These are phyloP conservation scores for Megacollybia platyphylla DNA, from an alignment of 1,284 basidiomycete species.

Conservation along the genomic window DNA sequence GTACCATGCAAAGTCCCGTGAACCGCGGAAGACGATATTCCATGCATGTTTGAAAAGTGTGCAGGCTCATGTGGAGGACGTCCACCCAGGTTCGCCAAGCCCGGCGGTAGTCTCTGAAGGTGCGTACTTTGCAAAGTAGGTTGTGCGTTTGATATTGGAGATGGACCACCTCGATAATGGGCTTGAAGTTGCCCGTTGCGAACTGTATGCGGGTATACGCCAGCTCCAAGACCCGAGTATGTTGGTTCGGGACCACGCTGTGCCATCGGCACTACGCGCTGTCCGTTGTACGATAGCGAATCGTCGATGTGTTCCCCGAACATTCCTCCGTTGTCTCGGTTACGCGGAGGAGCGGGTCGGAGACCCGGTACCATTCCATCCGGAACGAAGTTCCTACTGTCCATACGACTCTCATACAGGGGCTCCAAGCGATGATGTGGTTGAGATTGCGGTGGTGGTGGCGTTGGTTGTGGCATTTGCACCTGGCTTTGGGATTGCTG, in stretches of 20 bases:
- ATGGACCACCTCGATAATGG: constrained; percentile 56
- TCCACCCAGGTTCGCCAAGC: constrained; percentile 69
- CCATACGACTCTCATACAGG: constrained; percentile 56
- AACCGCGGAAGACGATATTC: constrained; percentile 29
- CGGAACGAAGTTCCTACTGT: constrained; percentile 67
- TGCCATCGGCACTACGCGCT: constrained; percentile 39
- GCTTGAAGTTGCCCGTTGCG: constrained; percentile 30
- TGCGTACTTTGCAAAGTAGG: constrained; percentile 29
- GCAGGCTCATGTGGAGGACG: constrained; percentile 67
- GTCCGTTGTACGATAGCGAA: constrained; percentile 41
- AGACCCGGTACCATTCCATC: constrained; percentile 77
- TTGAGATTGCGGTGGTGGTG: constrained; percentile 22
- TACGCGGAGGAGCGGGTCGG: constrained; percentile 46
- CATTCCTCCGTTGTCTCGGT: constrained; percentile 37
- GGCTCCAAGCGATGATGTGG: constrained; percentile 40
- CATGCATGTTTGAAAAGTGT: constrained; percentile 46
- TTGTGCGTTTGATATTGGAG: constrained; percentile 37
- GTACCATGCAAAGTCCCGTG: constrained; percentile 35
- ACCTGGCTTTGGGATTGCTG: constrained; percentile 21
- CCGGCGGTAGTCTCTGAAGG: constrained; percentile 62
- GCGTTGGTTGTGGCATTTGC: constrained; percentile 31
- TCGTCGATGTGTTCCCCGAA: constrained; percentile 56
- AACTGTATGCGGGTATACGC: constrained; percentile 38
- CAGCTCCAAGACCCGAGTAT: constrained; percentile 34
- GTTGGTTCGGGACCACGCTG: constrained; percentile 41